Evolutionary conservation across 176 grass and related monocot species (phyloP), one percentile per base, ranked within the genome.

Genomic region (Avena atlantica): DNA sequence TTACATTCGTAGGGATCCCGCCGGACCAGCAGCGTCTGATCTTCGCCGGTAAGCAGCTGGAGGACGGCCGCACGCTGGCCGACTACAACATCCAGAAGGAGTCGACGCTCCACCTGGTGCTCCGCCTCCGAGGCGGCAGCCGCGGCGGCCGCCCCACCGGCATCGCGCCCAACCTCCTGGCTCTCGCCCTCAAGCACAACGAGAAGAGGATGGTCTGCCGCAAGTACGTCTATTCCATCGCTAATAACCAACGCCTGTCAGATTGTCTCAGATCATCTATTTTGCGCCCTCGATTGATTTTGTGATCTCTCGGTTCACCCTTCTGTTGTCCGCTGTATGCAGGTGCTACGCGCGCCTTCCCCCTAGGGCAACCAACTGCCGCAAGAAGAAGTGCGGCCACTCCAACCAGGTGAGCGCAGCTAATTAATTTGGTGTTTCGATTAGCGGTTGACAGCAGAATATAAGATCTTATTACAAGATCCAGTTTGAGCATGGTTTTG

Each of bases 61-160:
- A 97, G 69, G 95, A 97, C 50, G 95, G 95, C 37, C 88, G 92
- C 66, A 97, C 92, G 8, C 87, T 97, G 6, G 95, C 92, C 8
- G 95, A 97, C 86, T 97, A 97, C 91, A 97, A 94, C 90, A 97
- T 94, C 74, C 95, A 97, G 88, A 94, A 97, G 91, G 94, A 97
- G 81, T 97, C 90, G 25, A 94, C 95, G 61, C 87, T 97, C 44
- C 92, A 92, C 85, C 79, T 97, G 45, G 92, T 97, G 12, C 95
- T 94, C 12, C 93, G 95, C 84, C 95, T 97, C 24, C 91, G 95
- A 16, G 90, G 92, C 64, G 92, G 95, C 51, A 97, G 31, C 4
- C 69, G 69, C 19, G 69, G 69, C 19, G 37, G 69, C 9, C 69
- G 69, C 37, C 69, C 69, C 37, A 12, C 3, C 8, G 37, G 37